Evolutionary conservation across 495 filamentous ascomycete species (phyloP).

Genomic region (Podospora pseudocomata): DNA sequence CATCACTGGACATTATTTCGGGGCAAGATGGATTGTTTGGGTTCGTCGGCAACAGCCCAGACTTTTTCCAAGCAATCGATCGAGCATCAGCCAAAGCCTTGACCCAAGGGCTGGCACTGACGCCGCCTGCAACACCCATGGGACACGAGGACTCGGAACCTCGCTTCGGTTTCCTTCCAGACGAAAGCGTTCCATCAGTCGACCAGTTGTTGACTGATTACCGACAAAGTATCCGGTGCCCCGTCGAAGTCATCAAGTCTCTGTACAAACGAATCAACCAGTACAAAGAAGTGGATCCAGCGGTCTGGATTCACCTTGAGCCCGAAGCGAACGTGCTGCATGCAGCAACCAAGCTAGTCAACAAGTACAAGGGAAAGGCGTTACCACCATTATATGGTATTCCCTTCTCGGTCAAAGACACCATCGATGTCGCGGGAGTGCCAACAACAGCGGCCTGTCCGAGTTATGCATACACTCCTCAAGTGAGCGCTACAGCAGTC

Average conservation of each 20-base stretch:
- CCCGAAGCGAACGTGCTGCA: constrained; percentile 37
- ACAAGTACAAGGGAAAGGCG: constrained; percentile 42
- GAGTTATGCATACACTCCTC: constrained; percentile 49
- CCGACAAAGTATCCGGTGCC: constrained; percentile 30
- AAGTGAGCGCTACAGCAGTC: constrained; percentile 35
- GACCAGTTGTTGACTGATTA: constrained; percentile 35
- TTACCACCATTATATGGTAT: constrained; percentile 60
- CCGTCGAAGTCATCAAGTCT: constrained; percentile 34
- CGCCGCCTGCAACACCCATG: constrained; percentile 34
- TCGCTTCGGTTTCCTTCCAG: background rate
- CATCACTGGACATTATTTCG: constrained; percentile 36
- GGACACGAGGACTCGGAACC: background rate
- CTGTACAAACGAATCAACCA: constrained; percentile 43
- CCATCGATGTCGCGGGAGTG: constrained; percentile 56
- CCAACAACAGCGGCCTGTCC: constrained; percentile 59
- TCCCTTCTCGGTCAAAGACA: constrained; percentile 64
- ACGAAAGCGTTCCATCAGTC: constrained; percentile 32
- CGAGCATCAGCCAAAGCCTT: constrained; percentile 22
- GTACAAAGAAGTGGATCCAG: constrained; percentile 47
- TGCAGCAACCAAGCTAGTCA: constrained; percentile 42
- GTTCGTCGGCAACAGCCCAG: constrained; percentile 40
- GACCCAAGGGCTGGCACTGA: constrained; percentile 28
- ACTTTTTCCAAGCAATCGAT: constrained; percentile 34
- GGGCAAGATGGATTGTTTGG: constrained; percentile 45
- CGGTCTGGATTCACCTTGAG: constrained; percentile 53